Evolutionary conservation across 257 asterid species (phyloP).

Genomic region (Salvia hispanica): DNA sequence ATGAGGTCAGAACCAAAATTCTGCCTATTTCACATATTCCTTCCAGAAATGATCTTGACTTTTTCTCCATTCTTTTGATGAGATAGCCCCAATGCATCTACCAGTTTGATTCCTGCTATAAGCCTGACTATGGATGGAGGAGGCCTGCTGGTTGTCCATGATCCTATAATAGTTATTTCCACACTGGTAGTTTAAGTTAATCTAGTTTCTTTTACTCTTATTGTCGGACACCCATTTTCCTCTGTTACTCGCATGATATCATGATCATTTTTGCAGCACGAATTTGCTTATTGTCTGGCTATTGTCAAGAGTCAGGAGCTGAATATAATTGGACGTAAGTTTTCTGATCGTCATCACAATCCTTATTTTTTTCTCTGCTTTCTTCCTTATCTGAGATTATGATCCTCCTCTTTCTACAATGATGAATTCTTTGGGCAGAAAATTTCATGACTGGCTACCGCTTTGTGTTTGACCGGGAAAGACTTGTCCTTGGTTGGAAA

Average conservation of each 20-base stretch:
- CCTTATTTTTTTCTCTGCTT: conserved; percentile 16
- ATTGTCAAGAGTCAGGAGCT: conserved; percentile 73
- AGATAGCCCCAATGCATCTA: conserved; percentile 60
- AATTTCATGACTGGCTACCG: conserved; percentile 87
- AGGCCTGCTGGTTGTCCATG: conserved; percentile 60
- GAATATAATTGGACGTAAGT: conserved; percentile 85
- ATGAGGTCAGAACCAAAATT: conserved; percentile 59
- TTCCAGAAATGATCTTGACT: conserved; percentile 5
- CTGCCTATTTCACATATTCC: conserved; percentile 22
- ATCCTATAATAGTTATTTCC: conserved; percentile 76
- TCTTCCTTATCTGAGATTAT: conserved; percentile 5
- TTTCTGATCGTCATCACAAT: conserved; percentile 14
- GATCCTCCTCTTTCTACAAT: conserved; percentile 3
- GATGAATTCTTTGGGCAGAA: conserved; percentile 45
- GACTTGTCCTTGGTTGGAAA: conserved; percentile 81
- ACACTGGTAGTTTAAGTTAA: conserved; percentile 44
- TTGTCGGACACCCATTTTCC: conserved; percentile 8
- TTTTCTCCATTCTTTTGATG: conserved; percentile 19
- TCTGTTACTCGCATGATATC: conserved; percentile 8
- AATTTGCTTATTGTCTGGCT: conserved; percentile 74
- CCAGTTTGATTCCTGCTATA: conserved; percentile 73
- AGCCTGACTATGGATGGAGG: conserved; percentile 79
- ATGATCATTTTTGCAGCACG: conserved; percentile 48
- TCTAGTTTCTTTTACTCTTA: conserved; percentile 15
- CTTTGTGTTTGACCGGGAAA: conserved; percentile 81